Evolutionary conservation across 208 protist species (phyloP).

Genomic region (Balamuthia mandrillaris): DNA sequence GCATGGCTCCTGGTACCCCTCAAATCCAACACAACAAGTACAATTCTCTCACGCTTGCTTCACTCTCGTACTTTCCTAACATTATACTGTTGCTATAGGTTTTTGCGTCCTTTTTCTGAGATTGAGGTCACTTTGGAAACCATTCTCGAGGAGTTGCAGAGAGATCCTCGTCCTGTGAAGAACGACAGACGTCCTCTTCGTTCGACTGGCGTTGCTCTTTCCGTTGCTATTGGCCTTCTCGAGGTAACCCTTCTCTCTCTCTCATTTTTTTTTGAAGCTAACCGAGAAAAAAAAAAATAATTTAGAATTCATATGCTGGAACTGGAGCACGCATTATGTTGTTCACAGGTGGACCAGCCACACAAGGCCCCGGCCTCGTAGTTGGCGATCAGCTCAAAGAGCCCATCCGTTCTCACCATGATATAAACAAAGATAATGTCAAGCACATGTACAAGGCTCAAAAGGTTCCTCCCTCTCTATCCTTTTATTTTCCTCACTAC

Average conservation of each 20-base stretch:
- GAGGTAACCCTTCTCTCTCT: conserved; percentile 44
- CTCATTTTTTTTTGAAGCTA: neutral
- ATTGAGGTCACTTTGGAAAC: conserved; percentile 73
- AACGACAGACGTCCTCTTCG: conserved; percentile 86
- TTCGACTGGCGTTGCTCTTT: conserved; percentile 91
- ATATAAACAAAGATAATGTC: conserved; percentile 83
- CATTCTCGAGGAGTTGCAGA: conserved; percentile 89
- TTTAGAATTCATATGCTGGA: conserved; percentile 78
- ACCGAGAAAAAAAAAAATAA: neutral
- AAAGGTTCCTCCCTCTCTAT: conserved; percentile 14
- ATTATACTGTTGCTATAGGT: neutral
- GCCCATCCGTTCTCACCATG: conserved; percentile 91
- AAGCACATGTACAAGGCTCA: conserved; percentile 69
- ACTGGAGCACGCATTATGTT: conserved; percentile 89
- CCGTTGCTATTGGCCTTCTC: conserved; percentile 89
- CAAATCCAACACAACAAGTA: neutral
- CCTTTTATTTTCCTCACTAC: neutral
- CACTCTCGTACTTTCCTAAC: neutral
- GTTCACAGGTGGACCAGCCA: conserved; percentile 93
- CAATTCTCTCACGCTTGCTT: neutral
- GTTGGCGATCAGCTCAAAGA: conserved; percentile 80
- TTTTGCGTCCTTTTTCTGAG: conserved; percentile 74
- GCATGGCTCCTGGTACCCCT: neutral
- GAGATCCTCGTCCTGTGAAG: conserved; percentile 91
- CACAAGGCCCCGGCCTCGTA: conserved; percentile 86